Evolutionary conservation across 2,329 filamentous ascomycete species (phyloP).

Genomic region (Microcyclosporella mali): DNA sequence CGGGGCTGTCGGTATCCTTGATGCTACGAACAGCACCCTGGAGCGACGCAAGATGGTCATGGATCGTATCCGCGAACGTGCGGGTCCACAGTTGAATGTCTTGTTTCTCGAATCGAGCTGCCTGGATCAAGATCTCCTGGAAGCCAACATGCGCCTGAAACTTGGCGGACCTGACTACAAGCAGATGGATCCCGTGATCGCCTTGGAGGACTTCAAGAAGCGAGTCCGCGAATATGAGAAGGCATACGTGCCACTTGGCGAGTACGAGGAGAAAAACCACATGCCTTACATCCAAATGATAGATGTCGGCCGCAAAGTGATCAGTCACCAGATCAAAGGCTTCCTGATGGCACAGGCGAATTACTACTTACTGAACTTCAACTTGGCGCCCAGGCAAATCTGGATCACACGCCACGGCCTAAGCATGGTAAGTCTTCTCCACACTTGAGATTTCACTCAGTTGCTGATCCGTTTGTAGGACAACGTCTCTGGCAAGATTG

Average conservation of each 20-base stretch:
- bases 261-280: slow-evolving; percentile 71
- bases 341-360: slow-evolving; percentile 90
- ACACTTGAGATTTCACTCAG: no score
- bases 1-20: slow-evolving; percentile 88
- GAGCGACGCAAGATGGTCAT: slow-evolving; percentile 70
- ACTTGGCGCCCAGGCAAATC: slow-evolving; percentile 88
- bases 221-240: slow-evolving; percentile 91
- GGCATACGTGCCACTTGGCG: slow-evolving; percentile 80
- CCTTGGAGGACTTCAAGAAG: slow-evolving; percentile 84
- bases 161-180: slow-evolving; percentile 93
- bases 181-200: slow-evolving; percentile 80
- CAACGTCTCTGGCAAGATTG: slow-evolving; percentile 81
- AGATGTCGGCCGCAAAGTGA: slow-evolving; percentile 89
- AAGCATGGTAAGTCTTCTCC: slow-evolving; percentile 45
- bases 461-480: slow-evolving; percentile 41
- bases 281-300: slow-evolving; percentile 98
- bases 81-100: slow-evolving; percentile 79
- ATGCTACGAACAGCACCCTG: slow-evolving; percentile 94
- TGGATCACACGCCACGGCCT: slow-evolving; percentile 97
- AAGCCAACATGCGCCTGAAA: slow-evolving; percentile 96
- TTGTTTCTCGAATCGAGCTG: slow-evolving; percentile 95
- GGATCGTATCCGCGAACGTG: slow-evolving; percentile 71
- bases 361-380: slow-evolving; percentile 94
- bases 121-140: slow-evolving; percentile 72
- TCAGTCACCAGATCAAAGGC: slow-evolving; percentile 82